Evolutionary conservation across 129 eudicot genomes (phyloP).

Genomic region (Saposhnikovia divaricata): DNA sequence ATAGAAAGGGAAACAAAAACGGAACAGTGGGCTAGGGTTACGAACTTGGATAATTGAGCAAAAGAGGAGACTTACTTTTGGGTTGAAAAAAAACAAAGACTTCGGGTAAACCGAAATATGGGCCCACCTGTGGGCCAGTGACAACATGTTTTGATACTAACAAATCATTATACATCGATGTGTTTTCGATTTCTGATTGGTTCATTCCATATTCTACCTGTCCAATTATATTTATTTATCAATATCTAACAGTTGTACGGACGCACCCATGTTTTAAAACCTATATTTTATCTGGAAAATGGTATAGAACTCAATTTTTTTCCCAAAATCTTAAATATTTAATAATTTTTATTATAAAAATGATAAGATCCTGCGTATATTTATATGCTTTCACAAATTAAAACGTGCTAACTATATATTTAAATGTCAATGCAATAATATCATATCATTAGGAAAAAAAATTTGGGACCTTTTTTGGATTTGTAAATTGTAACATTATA

Average conservation of each 20-base stretch:
- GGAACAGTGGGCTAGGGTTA: background rate
- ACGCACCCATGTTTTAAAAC: background rate
- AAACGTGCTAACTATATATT: too few species aligned
- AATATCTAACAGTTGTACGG: background rate
- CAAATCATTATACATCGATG: slow-evolving; percentile 13
- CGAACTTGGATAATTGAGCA: background rate
- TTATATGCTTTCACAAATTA: too few species aligned
- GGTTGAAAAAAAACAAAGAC: background rate
- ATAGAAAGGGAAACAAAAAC: background rate
- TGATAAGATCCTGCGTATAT: too few species aligned
- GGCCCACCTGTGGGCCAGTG: background rate
- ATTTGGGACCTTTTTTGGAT: too few species aligned
- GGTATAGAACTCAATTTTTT: too few species aligned
- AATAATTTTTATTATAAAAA: too few species aligned
- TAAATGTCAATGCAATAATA: too few species aligned
- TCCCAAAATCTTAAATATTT: too few species aligned
- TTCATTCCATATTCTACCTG: slow-evolving; percentile 4
- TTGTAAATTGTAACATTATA: too few species aligned
- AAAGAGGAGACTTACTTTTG: background rate
- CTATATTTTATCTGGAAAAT: background rate
- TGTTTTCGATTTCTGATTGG: slow-evolving; percentile 66
- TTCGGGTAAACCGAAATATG: background rate
- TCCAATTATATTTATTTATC: slow-evolving; percentile 8
- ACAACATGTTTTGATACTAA: background rate
- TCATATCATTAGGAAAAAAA: too few species aligned